A percentile compares a stretch with the other conserved stretches of the same genome.
Conservation (phyloP, 257 asterid species). For the Thymus mandschuricus region DNA sequence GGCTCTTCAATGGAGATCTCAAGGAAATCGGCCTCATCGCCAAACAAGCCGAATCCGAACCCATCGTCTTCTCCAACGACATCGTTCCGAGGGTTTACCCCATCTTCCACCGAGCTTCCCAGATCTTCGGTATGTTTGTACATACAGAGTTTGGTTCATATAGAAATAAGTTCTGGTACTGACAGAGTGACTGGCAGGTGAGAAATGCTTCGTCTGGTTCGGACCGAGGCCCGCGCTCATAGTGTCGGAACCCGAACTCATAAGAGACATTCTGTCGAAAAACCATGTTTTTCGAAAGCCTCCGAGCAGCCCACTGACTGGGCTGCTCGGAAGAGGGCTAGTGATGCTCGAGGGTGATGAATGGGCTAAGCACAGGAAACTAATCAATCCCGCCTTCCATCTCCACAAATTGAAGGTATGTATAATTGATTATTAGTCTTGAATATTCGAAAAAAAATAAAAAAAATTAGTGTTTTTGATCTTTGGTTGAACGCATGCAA, state of each 20-base stretch:
- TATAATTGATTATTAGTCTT: too few species aligned
- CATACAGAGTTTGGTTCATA: too few species aligned
- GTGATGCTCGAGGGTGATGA: conserved; percentile 34
- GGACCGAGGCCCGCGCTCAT: conserved; percentile 16
- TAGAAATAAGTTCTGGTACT: too few species aligned
- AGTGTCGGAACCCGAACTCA: not conserved
- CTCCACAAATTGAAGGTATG: conserved; percentile 49
- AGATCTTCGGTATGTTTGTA: conserved; percentile 4
- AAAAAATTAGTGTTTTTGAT: too few species aligned
- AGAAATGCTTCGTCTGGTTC: conserved; percentile 29
- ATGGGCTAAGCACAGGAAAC: conserved; percentile 58
- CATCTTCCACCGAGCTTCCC: conserved; percentile 19
- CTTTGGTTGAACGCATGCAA: too few species aligned
- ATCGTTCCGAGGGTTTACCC: conserved; percentile 41
- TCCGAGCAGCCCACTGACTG: not conserved
- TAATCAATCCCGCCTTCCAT: conserved; percentile 61
- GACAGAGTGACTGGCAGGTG: not conserved
- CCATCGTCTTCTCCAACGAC: conserved; percentile 43
- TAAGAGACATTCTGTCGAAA: conserved; percentile 25
- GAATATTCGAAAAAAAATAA: too few species aligned
- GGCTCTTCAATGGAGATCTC: conserved; percentile 39
- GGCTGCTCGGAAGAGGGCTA: conserved; percentile 18
- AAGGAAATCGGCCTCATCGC: conserved; percentile 25
- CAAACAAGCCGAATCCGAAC: conserved; percentile 33
- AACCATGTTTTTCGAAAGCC: conserved; percentile 19